phyloP scores from a whole-genome alignment of 83 land plant species.

The Isoetes engelmannii region DNA sequence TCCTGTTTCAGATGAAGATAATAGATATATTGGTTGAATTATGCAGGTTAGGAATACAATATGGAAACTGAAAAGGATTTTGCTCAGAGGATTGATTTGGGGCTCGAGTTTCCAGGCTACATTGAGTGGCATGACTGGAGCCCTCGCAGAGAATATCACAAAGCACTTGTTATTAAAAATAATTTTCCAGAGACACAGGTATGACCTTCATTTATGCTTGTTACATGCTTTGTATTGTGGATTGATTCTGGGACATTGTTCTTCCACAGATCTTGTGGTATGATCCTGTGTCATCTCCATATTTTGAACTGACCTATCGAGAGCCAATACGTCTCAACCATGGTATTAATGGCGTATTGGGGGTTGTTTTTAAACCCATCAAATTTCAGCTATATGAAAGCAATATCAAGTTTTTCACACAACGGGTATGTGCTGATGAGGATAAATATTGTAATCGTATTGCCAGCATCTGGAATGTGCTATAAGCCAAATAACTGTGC shows the following conservation, averaged over 20 bases:
- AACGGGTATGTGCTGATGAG: not conserved
- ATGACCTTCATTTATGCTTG: not conserved
- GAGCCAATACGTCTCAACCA: slow-evolving; percentile 7
- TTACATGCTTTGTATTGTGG: not conserved
- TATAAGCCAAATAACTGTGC: not conserved
- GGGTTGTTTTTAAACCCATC: slow-evolving; percentile 10
- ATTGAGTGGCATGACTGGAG: slow-evolving; percentile 6
- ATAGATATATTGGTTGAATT: too few species aligned
- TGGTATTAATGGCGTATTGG: not conserved
- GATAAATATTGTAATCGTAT: not conserved
- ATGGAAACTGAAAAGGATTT: too few species aligned
- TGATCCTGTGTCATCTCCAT: not conserved
- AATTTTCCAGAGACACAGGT: not conserved
- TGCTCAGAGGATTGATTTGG: not conserved
- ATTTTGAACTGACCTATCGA: not conserved
- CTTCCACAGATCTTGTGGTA: not conserved
- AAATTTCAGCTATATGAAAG: slow-evolving; percentile 9
- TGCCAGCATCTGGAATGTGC: not conserved
- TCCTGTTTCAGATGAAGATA: too few species aligned
- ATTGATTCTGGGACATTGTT: not conserved
- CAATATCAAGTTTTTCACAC: slow-evolving; percentile 2
- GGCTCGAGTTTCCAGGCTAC: not conserved
- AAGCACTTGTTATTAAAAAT: not conserved
- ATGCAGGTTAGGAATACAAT: too few species aligned
- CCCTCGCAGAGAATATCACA: slow-evolving; percentile 7